A percentile compares a stretch with the other conserved stretches of the same genome.
phyloP scores from a whole-genome alignment of 305 asterid species.

The Rubia tinctorum region DNA sequence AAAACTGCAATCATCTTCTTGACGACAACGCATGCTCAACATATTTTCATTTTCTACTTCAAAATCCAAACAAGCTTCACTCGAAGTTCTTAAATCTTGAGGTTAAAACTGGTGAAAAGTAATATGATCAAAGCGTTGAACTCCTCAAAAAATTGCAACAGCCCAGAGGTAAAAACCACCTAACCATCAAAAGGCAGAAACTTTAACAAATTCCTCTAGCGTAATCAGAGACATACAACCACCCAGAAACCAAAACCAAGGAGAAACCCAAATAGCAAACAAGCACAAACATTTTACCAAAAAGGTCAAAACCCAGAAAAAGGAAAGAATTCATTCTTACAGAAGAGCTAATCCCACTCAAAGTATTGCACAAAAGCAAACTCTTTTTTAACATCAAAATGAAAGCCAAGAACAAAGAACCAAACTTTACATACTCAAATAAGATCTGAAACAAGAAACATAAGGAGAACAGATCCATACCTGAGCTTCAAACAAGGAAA shows the following conservation, averaged over 20 bases:
- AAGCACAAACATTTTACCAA: not conserved
- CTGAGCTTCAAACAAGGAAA: conserved; percentile 13
- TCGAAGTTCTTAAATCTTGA: not conserved
- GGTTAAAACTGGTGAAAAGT: not conserved
- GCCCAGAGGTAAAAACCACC: not conserved
- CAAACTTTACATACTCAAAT: conserved; percentile 3
- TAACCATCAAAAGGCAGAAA: conserved; percentile 5
- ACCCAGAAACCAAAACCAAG: not conserved
- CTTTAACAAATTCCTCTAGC: not conserved
- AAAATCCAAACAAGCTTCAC: not conserved
- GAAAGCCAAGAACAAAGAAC: conserved; percentile 1
- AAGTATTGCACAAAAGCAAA: not conserved
- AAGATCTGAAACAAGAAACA: conserved; percentile 22
- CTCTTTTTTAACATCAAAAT: not conserved
- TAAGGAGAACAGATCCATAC: conserved; percentile 25
- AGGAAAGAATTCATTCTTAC: not conserved
- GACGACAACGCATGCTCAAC: not conserved
- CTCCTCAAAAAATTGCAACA: conserved; percentile 3
- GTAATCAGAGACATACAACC: not conserved
- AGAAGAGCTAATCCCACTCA: conserved; percentile 6
- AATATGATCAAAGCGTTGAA: conserved; percentile 8
- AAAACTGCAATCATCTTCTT: not conserved
- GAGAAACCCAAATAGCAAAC: not conserved
- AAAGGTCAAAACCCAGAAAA: not conserved
- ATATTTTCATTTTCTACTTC: not conserved